Conservation (phyloP, 2,329 filamentous ascomycete species). For the Xylariaceae sp. region DNA sequence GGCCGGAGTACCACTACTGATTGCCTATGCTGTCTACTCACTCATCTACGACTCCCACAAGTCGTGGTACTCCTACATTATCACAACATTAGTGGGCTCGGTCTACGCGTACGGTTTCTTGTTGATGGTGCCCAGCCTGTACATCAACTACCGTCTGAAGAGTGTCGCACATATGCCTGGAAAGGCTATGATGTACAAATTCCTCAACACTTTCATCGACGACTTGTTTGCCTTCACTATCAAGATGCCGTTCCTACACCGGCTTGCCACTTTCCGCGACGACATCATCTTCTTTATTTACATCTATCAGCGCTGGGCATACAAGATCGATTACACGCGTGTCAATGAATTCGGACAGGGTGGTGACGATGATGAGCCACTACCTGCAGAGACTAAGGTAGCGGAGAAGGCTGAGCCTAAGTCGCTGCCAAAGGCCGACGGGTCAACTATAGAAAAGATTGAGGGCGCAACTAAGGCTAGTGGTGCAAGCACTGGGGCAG, state of each 20-base stretch:
- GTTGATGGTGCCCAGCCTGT: slow-evolving; percentile 97
- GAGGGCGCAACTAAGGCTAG: slow-evolving; percentile 41
- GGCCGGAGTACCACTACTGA: slow-evolving; percentile 79
- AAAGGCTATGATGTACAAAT: slow-evolving; percentile 97
- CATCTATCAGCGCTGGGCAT: slow-evolving; percentile 89
- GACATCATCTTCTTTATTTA: slow-evolving; percentile 99
- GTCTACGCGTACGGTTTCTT: slow-evolving; percentile 98
- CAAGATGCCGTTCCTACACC: slow-evolving; percentile 95
- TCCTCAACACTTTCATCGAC: slow-evolving; percentile 98
- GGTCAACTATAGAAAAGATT: slow-evolving; percentile 23
- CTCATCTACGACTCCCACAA: slow-evolving; percentile 92
- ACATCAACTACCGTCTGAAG: slow-evolving; percentile 98
- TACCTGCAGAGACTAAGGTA: slow-evolving; percentile 20
- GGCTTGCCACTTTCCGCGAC: slow-evolving; percentile 86
- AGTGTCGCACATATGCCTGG: slow-evolving; percentile 94
- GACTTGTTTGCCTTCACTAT: slow-evolving; percentile 98
- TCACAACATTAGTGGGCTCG: slow-evolving; percentile 88
- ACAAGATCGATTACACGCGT: slow-evolving; percentile 84
- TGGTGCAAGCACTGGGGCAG: slow-evolving; percentile 45
- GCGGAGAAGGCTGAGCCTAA: slow-evolving; percentile 35
- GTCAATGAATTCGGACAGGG: slow-evolving; percentile 99
- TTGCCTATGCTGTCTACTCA: slow-evolving; percentile 88
- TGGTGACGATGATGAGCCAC: slow-evolving; percentile 71
- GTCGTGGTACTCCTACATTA: slow-evolving; percentile 96
- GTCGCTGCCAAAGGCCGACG: slow-evolving; percentile 24